These are phyloP conservation scores for Mimosa bimucronata DNA, from an alignment of 306 rosid genomes.

Conservation along the genomic window DNA sequence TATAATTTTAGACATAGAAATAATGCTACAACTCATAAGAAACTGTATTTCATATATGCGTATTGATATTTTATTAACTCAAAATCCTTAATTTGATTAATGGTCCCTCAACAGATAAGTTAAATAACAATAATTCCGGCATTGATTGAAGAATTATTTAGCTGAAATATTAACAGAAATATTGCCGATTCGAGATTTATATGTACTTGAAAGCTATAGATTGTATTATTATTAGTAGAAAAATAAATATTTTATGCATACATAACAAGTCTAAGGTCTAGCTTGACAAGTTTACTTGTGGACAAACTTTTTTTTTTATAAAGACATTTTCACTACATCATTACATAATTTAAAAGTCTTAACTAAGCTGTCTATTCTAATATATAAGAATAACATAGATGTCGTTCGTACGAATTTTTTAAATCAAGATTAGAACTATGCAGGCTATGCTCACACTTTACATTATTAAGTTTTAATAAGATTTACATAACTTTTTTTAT, in stretches of 20 bases:
- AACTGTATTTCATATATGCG: too few relatives aligned
- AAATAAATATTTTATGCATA: not conserved
- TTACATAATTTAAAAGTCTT: not conserved
- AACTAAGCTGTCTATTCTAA: not conserved
- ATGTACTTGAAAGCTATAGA: not conserved
- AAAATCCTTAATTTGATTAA: not conserved
- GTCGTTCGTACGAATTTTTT: not conserved
- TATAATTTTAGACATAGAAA: not conserved
- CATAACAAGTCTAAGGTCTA: not conserved
- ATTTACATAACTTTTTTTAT: too few relatives aligned
- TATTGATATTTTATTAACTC: too few relatives aligned
- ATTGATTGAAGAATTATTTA: not conserved
- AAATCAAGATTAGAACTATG: too few relatives aligned
- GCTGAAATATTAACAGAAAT: not conserved
- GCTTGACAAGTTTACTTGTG: not conserved
- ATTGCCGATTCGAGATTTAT: not conserved
- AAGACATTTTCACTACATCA: not conserved
- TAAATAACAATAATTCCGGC: not conserved
- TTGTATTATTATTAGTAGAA: not conserved
- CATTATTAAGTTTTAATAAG: not conserved
- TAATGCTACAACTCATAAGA: not conserved
- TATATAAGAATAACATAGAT: not conserved
- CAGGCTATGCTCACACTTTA: too few relatives aligned
- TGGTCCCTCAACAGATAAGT: not conserved
- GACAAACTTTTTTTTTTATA: not conserved